phyloP scores from a whole-genome alignment of 73 alveolate species.

The Uronychia binucleata region DNA sequence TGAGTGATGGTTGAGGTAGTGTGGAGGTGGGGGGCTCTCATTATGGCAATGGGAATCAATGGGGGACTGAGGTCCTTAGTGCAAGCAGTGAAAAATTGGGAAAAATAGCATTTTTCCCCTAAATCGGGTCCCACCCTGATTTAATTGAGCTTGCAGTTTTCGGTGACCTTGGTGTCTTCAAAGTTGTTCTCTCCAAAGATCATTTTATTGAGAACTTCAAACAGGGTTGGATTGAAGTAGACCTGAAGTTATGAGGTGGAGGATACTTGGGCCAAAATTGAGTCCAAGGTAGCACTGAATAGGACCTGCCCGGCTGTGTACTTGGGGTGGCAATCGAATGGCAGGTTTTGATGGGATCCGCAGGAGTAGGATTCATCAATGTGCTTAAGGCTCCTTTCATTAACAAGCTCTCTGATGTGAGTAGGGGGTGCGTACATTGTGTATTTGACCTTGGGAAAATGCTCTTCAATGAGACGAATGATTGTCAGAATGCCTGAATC shows the following conservation, averaged over 20 bases:
- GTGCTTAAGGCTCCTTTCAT: constrained; percentile 65
- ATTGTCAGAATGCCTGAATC: constrained; percentile 66
- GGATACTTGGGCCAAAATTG: constrained; percentile 58
- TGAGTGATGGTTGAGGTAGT: neutral
- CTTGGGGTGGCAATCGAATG: constrained; percentile 40
- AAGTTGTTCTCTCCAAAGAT: constrained; percentile 49
- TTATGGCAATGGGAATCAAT: constrained; percentile 38
- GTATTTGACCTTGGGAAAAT: constrained; percentile 62
- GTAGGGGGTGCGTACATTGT: constrained; percentile 27
- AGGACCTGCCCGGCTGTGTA: constrained; percentile 48
- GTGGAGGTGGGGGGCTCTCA: constrained; percentile 19
- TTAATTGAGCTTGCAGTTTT: constrained; percentile 56
- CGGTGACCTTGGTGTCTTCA: constrained; percentile 55
- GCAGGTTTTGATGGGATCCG: constrained; percentile 32
- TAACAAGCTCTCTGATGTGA: constrained; percentile 50
- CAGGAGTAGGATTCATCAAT: constrained; percentile 28
- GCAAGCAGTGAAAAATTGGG: constrained; percentile 49
- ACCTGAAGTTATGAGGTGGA: constrained; percentile 1
- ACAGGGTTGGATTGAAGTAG: constrained; percentile 51
- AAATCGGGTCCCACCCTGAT: constrained; percentile 36
- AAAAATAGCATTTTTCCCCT: constrained; percentile 41
- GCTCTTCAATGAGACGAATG: constrained; percentile 59
- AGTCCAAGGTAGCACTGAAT: constrained; percentile 56
- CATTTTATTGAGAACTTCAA: constrained; percentile 60
- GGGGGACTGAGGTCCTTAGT: constrained; percentile 22